These are phyloP conservation scores for Carpinus fangiana DNA, from an alignment of 306 rosid species.

Conservation along the genomic window DNA sequence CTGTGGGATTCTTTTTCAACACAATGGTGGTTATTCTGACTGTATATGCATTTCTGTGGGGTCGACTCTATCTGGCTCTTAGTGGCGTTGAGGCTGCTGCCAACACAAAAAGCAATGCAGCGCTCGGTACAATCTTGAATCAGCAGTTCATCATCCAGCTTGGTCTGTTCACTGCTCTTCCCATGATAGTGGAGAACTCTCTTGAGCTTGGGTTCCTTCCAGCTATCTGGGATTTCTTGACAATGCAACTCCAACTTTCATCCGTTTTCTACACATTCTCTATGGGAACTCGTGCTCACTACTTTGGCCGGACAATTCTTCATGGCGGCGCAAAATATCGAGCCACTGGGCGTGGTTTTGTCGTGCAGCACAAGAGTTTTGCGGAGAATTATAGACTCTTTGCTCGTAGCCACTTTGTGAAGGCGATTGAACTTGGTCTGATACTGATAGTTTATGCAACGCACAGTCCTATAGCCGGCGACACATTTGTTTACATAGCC, in stretches of 20 bases:
- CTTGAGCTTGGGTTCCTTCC: conserved; percentile 82
- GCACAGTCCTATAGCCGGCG: conserved; percentile 55
- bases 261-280: conserved; percentile 88
- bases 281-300: conserved; percentile 82
- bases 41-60: conserved; percentile 82
- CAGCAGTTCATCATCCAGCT: conserved; percentile 81
- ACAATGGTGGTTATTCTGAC: conserved; percentile 75
- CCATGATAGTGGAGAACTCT: conserved; percentile 85
- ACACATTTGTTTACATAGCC: conserved; percentile 70
- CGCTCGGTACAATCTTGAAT: conserved; percentile 62
- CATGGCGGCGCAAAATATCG: conserved; percentile 94
- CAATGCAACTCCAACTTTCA: conserved; percentile 89
- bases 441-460: conserved; percentile 68
- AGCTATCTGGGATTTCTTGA: conserved; percentile 81
- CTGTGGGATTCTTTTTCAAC: conserved; percentile 82
- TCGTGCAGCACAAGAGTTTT: conserved; percentile 80
- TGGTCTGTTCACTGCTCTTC: conserved; percentile 84
- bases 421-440: conserved; percentile 83
- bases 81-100: conserved; percentile 73
- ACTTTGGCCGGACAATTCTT: conserved; percentile 77
- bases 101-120: conserved; percentile 46
- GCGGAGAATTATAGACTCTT: conserved; percentile 88
- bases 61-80: conserved; percentile 75
- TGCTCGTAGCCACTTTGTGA: conserved; percentile 90
- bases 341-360: conserved; percentile 93